Conservation (phyloP, 257 asterid species). For the Fraxinus cuspidata region DNA sequence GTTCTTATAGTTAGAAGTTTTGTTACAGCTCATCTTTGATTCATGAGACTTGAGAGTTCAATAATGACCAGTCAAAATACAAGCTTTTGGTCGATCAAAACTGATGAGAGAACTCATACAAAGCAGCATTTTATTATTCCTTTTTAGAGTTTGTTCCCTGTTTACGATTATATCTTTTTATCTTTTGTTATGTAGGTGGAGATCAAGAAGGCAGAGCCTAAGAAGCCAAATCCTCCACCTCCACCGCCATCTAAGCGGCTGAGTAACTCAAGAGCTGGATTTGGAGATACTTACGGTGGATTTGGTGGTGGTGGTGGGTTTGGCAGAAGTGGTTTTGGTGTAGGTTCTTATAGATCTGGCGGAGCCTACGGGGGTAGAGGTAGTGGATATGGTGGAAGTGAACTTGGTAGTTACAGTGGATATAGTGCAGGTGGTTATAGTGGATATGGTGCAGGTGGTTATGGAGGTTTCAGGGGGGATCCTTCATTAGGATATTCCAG, state of each 20-base stretch:
- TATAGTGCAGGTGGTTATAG: slow-evolving; percentile 47
- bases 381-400: slow-evolving; percentile 46
- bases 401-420: slow-evolving; percentile 39
- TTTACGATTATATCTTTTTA: slow-evolving; percentile 4
- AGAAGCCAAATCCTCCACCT: slow-evolving; percentile 49
- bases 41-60: too few relatives aligned
- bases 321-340: slow-evolving; percentile 22
- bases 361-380: slow-evolving; percentile 47
- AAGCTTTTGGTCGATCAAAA: too few relatives aligned
- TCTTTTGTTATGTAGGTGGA: slow-evolving; percentile 44
- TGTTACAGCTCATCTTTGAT: too few relatives aligned
- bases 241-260: slow-evolving; percentile 40
- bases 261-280: slow-evolving; percentile 29
- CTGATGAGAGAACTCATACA: too few relatives aligned
- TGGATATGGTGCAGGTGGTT: slow-evolving; percentile 41
- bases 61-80: too few relatives aligned
- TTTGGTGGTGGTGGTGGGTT: slow-evolving; percentile 14
- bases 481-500: slow-evolving; percentile 34
- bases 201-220: slow-evolving; percentile 67
- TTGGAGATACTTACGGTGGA: slow-evolving; percentile 43
- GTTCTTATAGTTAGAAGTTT: too few relatives aligned
- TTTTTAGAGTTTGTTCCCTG: too few relatives aligned
- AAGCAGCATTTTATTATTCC: not conserved
- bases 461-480: slow-evolving; percentile 37
- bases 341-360: slow-evolving; percentile 39